Conservation (phyloP, 2,329 filamentous ascomycete genomes). For the Pseudogymnoascus sp. region DNA sequence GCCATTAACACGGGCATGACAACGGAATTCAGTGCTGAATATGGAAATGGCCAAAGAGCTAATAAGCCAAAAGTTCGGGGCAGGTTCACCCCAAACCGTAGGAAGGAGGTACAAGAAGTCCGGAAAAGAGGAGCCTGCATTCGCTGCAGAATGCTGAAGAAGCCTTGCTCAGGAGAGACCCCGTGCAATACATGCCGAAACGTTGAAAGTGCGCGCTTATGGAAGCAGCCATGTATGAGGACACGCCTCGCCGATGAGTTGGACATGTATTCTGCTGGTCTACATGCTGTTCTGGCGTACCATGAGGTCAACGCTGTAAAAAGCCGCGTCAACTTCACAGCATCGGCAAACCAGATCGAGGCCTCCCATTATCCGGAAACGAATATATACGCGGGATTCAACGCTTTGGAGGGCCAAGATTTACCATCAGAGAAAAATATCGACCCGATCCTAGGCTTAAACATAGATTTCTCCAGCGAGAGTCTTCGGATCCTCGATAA, state of each 20-base stretch:
- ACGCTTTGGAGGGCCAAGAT: conserved; percentile 21
- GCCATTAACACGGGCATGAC: conserved; percentile 22
- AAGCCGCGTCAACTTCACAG: conserved; percentile 40
- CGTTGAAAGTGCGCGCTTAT: conserved; percentile 55
- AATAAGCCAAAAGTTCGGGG: conserved; percentile 42
- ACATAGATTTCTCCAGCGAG: conserved; percentile 28
- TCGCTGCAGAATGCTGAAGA: conserved; percentile 56
- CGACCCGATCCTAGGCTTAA: conserved; percentile 22
- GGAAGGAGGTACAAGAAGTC: conserved; percentile 58
- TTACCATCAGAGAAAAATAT: conserved; percentile 26
- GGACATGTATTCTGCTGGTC: conserved; percentile 54
- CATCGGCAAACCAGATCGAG: conserved; percentile 38
- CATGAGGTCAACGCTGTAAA: conserved; percentile 50
- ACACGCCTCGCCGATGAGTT: conserved; percentile 54
- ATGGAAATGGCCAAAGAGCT: conserved; percentile 24
- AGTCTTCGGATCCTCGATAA: conserved; percentile 50
- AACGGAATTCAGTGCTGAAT: conserved; percentile 27
- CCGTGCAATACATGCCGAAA: conserved; percentile 57
- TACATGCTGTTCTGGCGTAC: conserved; percentile 55
- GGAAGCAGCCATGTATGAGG: conserved; percentile 55
- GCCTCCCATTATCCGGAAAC: conserved; percentile 51
- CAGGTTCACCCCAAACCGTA: conserved; percentile 48
- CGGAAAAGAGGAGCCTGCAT: conserved; percentile 59
- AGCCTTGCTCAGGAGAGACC: conserved; percentile 56
- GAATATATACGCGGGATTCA: conserved; percentile 26